A percentile compares a stretch with the other conserved stretches of the same genome.
Conservation (phyloP, 1,284 basidiomycete genomes). For the Tetrapyrgos nigripes region DNA sequence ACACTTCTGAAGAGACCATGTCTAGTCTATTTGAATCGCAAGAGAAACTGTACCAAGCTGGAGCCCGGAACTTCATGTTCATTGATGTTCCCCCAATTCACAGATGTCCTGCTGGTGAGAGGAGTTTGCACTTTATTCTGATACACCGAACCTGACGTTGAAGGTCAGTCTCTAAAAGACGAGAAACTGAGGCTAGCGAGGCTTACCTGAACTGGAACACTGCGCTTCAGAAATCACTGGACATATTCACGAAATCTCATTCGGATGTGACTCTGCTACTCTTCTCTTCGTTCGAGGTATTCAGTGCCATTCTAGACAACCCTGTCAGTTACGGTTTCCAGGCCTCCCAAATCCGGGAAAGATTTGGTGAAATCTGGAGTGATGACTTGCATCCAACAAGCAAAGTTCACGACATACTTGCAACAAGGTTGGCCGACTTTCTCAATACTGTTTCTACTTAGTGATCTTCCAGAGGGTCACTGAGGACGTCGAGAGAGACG, state of each 20-base stretch:
- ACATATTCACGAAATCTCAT: slow-evolving; percentile 45
- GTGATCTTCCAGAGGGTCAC: neutral
- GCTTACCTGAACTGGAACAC: slow-evolving; percentile 52
- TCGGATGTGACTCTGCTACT: slow-evolving; percentile 52
- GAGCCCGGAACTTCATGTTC: slow-evolving; percentile 69
- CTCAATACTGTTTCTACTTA: slow-evolving; percentile 23
- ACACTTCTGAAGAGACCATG: slow-evolving; percentile 30
- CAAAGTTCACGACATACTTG: slow-evolving; percentile 48
- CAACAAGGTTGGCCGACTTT: slow-evolving; percentile 45
- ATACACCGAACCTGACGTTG: slow-evolving; percentile 7
- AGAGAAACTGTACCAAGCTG: slow-evolving; percentile 52
- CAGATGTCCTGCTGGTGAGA: slow-evolving; percentile 50
- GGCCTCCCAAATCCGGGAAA: slow-evolving; percentile 32
- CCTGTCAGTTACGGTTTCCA: slow-evolving; percentile 49
- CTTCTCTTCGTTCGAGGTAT: slow-evolving; percentile 55
- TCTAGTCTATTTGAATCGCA: slow-evolving; percentile 48
- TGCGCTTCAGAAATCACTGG: slow-evolving; percentile 35
- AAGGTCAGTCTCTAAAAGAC: slow-evolving; percentile 13
- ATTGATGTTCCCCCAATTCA: slow-evolving; percentile 68
- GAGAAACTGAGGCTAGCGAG: slow-evolving; percentile 8
- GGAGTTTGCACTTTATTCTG: neutral
- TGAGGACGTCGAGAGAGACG: neutral
- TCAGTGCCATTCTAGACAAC: slow-evolving; percentile 53
- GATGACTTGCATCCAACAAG: slow-evolving; percentile 57
- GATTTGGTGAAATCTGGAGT: slow-evolving; percentile 55